phyloP scores from a whole-genome alignment of 306 rosid species.

The Gastrolobium bilobum region DNA sequence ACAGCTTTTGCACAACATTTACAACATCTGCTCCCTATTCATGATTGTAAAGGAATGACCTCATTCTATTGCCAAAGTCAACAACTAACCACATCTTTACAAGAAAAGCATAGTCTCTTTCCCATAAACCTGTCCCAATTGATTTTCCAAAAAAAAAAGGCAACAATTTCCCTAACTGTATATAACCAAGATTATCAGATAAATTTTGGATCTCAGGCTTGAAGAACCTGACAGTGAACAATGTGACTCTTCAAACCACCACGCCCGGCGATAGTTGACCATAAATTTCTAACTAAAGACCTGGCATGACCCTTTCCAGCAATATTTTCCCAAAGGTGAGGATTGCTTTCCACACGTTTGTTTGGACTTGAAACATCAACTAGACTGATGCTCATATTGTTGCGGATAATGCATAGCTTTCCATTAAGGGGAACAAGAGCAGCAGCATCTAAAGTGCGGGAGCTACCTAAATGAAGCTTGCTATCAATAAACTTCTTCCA shows the following conservation, averaged over 20 bases:
- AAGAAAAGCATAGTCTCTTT: constrained; percentile 45
- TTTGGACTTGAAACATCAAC: constrained; percentile 83
- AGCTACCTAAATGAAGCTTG: constrained; percentile 93
- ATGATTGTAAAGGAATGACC: constrained; percentile 63
- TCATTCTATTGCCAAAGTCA: constrained; percentile 68
- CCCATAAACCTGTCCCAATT: constrained; percentile 41
- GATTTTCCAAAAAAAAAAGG: constrained; percentile 40
- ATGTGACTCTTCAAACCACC: constrained; percentile 93
- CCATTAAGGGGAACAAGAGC: constrained; percentile 96
- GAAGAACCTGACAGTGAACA: constrained; percentile 98
- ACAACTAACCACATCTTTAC: constrained; percentile 56
- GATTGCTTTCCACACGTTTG: constrained; percentile 80
- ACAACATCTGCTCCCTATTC: constrained; percentile 75
- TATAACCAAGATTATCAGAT: constrained; percentile 43
- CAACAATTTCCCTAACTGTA: constrained; percentile 47
- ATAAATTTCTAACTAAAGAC: constrained; percentile 80
- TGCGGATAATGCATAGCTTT: constrained; percentile 95
- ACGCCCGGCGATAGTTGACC: constrained; percentile 94
- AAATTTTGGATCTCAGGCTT: constrained; percentile 64
- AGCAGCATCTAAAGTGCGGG: constrained; percentile 92
- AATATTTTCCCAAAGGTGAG: constrained; percentile 95
- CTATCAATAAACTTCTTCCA: constrained; percentile 98
- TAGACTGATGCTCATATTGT: constrained; percentile 97
- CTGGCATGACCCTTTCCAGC: constrained; percentile 89
- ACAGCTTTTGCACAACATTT: constrained; percentile 57